Conservation (phyloP, 1,284 basidiomycete genomes). For the Filobasidium uniguttulatum region DNA sequence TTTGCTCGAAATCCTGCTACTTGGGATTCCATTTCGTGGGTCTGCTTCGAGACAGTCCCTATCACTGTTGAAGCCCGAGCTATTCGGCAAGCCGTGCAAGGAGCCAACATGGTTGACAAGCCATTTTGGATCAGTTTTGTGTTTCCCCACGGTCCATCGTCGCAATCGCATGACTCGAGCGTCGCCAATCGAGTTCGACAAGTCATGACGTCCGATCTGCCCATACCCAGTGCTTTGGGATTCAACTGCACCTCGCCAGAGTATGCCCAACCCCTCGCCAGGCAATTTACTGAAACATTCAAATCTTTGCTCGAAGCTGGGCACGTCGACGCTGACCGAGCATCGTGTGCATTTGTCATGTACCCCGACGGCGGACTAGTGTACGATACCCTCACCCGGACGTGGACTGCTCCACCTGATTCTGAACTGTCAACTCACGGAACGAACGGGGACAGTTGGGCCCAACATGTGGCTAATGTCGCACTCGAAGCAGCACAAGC, state of each 20-base stretch:
- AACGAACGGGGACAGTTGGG: slow-evolving; percentile 38
- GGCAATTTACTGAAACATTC: slow-evolving; percentile 27
- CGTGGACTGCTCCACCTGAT: slow-evolving; percentile 38
- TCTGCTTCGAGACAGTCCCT: slow-evolving; percentile 71
- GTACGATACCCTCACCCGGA: slow-evolving; percentile 43
- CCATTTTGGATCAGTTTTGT: slow-evolving; percentile 67
- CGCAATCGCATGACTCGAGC: too few species aligned
- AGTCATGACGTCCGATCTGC: slow-evolving; percentile 33
- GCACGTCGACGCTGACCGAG: neutral
- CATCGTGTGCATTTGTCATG: slow-evolving; percentile 47
- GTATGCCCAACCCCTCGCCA: slow-evolving; percentile 18
- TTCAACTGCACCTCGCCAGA: slow-evolving; percentile 53
- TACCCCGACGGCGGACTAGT: slow-evolving; percentile 59
- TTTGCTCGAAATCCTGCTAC: slow-evolving; percentile 42
- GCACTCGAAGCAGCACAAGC: slow-evolving; percentile 21
- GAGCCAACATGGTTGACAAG: slow-evolving; percentile 40
- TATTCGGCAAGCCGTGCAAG: slow-evolving; percentile 49
- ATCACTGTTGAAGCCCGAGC: slow-evolving; percentile 51
- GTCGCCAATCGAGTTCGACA: slow-evolving; percentile 32
- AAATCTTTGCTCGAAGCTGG: slow-evolving; percentile 2
- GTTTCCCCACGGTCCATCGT: slow-evolving; percentile 46
- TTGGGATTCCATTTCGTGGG: slow-evolving; percentile 49
- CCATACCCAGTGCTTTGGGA: slow-evolving; percentile 45
- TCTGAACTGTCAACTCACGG: slow-evolving; percentile 7
- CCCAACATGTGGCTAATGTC: slow-evolving; percentile 33